phyloP scores from a whole-genome alignment of 2,329 filamentous ascomycete species.

The Neofusicoccum kwambonambiense region DNA sequence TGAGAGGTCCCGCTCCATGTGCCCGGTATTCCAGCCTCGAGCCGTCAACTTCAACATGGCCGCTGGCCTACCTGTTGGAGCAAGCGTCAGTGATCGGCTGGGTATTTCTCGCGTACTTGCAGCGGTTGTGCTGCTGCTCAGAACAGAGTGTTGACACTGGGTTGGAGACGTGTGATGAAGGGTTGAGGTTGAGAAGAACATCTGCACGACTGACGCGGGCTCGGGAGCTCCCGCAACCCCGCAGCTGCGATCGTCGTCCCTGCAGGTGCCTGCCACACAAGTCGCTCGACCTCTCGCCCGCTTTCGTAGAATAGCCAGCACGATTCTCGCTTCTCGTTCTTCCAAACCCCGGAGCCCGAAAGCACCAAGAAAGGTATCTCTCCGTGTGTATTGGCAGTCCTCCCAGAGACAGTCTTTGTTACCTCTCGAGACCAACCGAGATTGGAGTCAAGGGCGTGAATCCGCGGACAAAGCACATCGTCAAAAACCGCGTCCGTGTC shows the following conservation, averaged over 20 bases:
- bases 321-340: constrained; percentile 18
- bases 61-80: constrained; percentile 18
- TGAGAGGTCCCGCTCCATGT: constrained; percentile 36
- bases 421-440: constrained; percentile 60
- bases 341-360: constrained; percentile 21
- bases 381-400: constrained; percentile 78
- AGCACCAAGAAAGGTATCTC: constrained; percentile 47
- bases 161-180: neutral
- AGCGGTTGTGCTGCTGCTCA: neutral
- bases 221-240: constrained; percentile 8
- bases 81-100: constrained; percentile 18
- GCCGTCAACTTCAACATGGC: constrained; percentile 16
- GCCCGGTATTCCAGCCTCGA: constrained; percentile 20
- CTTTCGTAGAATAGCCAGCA: constrained; percentile 25
- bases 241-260: constrained; percentile 10
- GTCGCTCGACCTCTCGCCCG: constrained; percentile 28
- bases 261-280: neutral
- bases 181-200: constrained; percentile 2
- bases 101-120: constrained; percentile 15
- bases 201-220: constrained; percentile 1
- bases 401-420: constrained; percentile 94
- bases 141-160: neutral
- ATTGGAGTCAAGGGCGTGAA: constrained; percentile 60
- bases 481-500: constrained; percentile 77
- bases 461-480: constrained; percentile 86